phyloP scores from a whole-genome alignment of 2,329 filamentous ascomycete species.

The Botryotinia calthae region DNA sequence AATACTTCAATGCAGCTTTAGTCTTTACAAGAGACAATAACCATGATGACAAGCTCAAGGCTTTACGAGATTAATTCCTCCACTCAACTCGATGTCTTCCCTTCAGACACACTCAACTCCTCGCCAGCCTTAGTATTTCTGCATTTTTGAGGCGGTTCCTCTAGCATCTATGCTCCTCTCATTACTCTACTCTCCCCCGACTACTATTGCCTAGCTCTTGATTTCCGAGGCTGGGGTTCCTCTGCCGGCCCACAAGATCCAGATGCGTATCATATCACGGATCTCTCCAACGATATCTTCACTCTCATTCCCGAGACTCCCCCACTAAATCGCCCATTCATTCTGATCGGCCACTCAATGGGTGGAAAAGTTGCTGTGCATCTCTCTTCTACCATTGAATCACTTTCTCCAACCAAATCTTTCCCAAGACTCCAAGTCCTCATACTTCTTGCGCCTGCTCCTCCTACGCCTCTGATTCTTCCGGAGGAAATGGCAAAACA shows the following conservation, averaged over 20 bases:
- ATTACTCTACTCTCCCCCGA: conserved; percentile 23
- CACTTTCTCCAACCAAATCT: not conserved
- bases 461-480: conserved; percentile 38
- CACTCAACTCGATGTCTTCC: conserved; percentile 20
- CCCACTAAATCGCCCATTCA: conserved; percentile 28
- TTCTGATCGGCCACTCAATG: conserved; percentile 43
- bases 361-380: conserved; percentile 40
- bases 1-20: not conserved
- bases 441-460: conserved; percentile 34
- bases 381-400: not conserved
- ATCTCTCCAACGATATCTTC: conserved; percentile 31
- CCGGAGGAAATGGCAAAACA: conserved; percentile 39
- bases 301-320: conserved; percentile 28
- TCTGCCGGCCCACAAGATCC: conserved; percentile 37
- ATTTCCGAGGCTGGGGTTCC: conserved; percentile 42
- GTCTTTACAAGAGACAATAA: not conserved
- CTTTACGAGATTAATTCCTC: conserved; percentile 4
- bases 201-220: conserved; percentile 35
- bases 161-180: conserved; percentile 36
- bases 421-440: conserved; percentile 30
- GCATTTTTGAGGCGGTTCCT: conserved; percentile 43
- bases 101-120: not conserved
- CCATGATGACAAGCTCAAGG: not conserved
- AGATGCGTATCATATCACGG: conserved; percentile 36
- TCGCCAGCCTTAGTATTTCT: conserved; percentile 37